Percentiles rank a stretch among this genome's conserved stretches.
Conservation (phyloP, 345 rosid genomes). For the Pseudoturritis turrita region DNA sequence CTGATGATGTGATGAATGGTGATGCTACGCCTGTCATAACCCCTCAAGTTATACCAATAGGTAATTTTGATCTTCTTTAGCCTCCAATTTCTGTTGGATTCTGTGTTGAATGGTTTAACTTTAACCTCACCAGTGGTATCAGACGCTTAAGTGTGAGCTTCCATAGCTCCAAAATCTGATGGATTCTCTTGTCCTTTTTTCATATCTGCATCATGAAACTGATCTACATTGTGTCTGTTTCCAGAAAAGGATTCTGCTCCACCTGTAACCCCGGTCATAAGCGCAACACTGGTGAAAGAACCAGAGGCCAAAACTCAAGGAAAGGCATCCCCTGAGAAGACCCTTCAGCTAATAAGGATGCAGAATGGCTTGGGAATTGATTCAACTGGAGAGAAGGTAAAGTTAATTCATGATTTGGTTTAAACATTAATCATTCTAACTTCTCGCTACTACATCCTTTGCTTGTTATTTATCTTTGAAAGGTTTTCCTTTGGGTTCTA, state of each 20-base stretch:
- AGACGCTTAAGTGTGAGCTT: background rate
- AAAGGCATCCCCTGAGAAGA: slow-evolving; percentile 14
- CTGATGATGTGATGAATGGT: slow-evolving; percentile 32
- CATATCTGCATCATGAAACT: slow-evolving; percentile 1
- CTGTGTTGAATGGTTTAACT: background rate
- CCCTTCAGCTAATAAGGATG: background rate
- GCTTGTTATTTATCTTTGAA: background rate
- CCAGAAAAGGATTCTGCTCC: slow-evolving; percentile 35
- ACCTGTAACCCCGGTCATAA: slow-evolving; percentile 28
- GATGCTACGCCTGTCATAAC: slow-evolving; percentile 25
- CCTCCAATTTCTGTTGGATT: background rate
- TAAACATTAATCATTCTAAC: background rate
- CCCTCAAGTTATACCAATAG: slow-evolving; percentile 12
- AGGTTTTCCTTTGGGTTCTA: slow-evolving; percentile 5
- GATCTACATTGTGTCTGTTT: slow-evolving; percentile 12
- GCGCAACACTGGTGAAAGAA: slow-evolving; percentile 8
- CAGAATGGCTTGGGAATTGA: background rate
- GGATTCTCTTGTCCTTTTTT: background rate
- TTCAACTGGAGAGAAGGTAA: slow-evolving; percentile 3
- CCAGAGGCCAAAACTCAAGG: background rate
- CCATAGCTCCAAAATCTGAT: background rate
- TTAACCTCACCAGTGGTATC: background rate
- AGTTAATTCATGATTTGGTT: background rate
- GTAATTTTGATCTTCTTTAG: slow-evolving; percentile 1
- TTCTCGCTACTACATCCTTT: background rate